Percentiles rank a stretch among this genome's conserved stretches.
phyloP scores from a whole-genome alignment of 2,329 filamentous ascomycete species.

The Geosmithia putterillii region DNA sequence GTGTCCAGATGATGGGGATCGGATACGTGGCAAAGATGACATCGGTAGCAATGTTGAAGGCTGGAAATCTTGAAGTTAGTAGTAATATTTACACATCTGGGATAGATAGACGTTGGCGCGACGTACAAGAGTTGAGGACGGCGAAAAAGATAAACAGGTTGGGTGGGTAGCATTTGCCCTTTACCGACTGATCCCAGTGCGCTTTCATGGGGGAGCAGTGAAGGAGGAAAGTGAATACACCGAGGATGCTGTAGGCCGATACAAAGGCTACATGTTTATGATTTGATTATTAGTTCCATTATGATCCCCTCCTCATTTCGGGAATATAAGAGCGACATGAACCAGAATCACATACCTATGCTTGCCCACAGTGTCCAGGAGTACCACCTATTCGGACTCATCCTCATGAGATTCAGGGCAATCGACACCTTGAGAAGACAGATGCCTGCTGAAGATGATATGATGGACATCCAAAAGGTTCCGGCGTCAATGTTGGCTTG shows the following conservation, averaged over 20 bases:
- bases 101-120: not conserved
- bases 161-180: conserved; percentile 2
- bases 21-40: conserved; percentile 25
- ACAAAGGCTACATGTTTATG: not conserved
- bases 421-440: conserved; percentile 11
- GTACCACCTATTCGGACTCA: conserved; percentile 2
- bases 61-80: conserved; percentile 5
- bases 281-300: not conserved
- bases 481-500: conserved; percentile 24
- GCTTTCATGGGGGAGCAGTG: conserved; percentile 2
- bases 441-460: conserved; percentile 19
- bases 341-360: not conserved
- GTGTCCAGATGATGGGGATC: conserved; percentile 23
- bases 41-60: conserved; percentile 26
- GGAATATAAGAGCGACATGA: not conserved
- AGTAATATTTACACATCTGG: not conserved
- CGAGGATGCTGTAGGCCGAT: not conserved
- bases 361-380: not conserved
- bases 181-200: conserved; percentile 1
- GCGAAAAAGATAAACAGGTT: conserved; percentile 3
- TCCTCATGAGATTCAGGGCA: conserved; percentile 9
- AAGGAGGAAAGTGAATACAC: conserved; percentile 3
- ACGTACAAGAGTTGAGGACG: conserved; percentile 3
- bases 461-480: conserved; percentile 30
- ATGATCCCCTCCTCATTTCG: not conserved